Evolutionary conservation across 2,329 filamentous ascomycete species (phyloP), one percentile per base, ranked within the genome.

Genomic region (Ophiocordyceps unilateralis): DNA sequence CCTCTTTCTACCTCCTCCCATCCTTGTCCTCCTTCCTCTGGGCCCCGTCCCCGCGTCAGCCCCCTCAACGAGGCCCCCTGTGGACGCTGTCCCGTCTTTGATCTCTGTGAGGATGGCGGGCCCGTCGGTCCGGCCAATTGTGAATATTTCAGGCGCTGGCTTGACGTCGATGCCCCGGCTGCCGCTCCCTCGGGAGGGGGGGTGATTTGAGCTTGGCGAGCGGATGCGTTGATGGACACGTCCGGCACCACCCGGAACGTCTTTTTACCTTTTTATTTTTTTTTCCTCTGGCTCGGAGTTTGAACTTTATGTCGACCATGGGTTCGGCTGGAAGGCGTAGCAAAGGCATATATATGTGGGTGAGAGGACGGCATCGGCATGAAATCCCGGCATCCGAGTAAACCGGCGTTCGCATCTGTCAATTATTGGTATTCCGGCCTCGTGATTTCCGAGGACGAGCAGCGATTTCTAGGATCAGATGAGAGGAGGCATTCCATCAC

Each of bases 81-180:
- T 59, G 88, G 89, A 2, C 72, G 78, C 44, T 98, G 91, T 60
- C 91, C 91, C 0, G 89, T 95, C 2, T 94, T 94, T 58, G 82
- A 91, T 45, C 70, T 96, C 2, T 98, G 91, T 58, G 82, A 85
- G 50, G 85, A 93, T 47, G 87, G 86, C 7, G 89, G 89, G 0
- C 85, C 87, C 0, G 86, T 98, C 20, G 93, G 81, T 53, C 85
- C 89, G 0, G 81, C 78, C 49, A 93, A 82, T 41, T 98, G 91
- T 61, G 81, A 86, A 43, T 98, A 98, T 57, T 95, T 93, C 55
- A 74, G 83, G 48, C 74, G 79, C 42, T 98, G 91, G 91, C 62
- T 95, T 39, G 72, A 38, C 9, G 12, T n/a, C 28, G 41, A 42
- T 8, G 5, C 19, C 5, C 36, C 15, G 5, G 15, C n/a, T 8